Percentiles rank a stretch among this genome's conserved stretches.
Evolutionary conservation across 257 asterid species (phyloP).

Genomic region (Nicotiana otophora): DNA sequence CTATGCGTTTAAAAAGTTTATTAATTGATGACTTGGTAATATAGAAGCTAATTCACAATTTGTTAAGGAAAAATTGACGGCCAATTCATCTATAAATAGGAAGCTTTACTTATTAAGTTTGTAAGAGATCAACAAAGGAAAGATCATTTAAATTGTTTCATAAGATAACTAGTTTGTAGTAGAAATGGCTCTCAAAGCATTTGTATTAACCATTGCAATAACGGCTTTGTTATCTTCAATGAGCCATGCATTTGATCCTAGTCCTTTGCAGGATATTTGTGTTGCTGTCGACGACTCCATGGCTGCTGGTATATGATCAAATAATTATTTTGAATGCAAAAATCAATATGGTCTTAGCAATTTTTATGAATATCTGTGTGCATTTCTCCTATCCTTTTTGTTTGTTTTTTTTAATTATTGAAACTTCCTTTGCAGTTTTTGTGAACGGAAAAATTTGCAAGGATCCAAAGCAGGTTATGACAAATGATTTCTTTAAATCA

Average conservation of each 20-base stretch:
- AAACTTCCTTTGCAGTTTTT: neutral
- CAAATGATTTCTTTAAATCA: neutral
- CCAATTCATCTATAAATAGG: slow-evolving; percentile 6
- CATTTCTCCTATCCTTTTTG: too few relatives aligned
- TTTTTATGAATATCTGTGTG: neutral
- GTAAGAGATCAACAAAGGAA: neutral
- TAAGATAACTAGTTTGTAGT: neutral
- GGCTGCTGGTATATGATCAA: neutral
- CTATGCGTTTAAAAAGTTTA: too few relatives aligned
- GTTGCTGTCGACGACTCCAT: neutral
- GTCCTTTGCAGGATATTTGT: slow-evolving; percentile 5
- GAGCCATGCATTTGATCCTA: neutral
- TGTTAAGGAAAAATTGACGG: neutral
- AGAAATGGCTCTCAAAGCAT: neutral
- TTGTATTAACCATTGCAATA: neutral
- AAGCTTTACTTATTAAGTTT: neutral
- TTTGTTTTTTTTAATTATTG: neutral
- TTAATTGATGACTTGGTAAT: neutral
- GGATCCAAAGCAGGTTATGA: neutral
- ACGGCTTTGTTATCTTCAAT: neutral
- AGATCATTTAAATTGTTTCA: neutral
- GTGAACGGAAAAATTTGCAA: slow-evolving; percentile 3
- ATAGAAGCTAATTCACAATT: neutral
- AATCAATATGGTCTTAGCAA: neutral
- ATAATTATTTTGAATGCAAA: neutral